A percentile compares a stretch with the other conserved stretches of the same genome.
phyloP scores from a whole-genome alignment of 2,329 filamentous ascomycete genomes.

The Clarireedia hainanense region DNA sequence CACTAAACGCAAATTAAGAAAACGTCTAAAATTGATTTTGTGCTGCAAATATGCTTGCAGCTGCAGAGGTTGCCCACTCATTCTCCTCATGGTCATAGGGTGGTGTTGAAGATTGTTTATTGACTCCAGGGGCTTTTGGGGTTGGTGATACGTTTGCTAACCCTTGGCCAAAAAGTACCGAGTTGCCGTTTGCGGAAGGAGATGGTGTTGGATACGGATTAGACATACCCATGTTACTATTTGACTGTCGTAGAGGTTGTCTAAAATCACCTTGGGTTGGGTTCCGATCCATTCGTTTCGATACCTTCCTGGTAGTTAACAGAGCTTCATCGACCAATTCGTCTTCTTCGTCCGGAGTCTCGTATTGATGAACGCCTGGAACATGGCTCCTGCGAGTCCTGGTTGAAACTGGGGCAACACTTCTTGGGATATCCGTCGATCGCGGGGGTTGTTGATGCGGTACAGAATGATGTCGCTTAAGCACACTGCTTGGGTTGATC shows the following conservation, averaged over 20 bases:
- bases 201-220: slow-evolving; percentile 61
- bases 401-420: slow-evolving; percentile 59
- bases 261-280: slow-evolving; percentile 33
- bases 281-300: slow-evolving; percentile 56
- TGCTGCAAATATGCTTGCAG: slow-evolving; percentile 72
- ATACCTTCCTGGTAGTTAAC: slow-evolving; percentile 66
- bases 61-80: slow-evolving; percentile 80
- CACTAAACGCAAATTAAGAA: too few species aligned
- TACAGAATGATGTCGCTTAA: slow-evolving; percentile 59
- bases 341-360: slow-evolving; percentile 93
- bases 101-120: slow-evolving; percentile 85
- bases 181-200: slow-evolving; percentile 75
- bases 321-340: slow-evolving; percentile 89
- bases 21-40: slow-evolving; percentile 49
- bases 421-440: slow-evolving; percentile 55
- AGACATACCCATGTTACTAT: slow-evolving; percentile 52
- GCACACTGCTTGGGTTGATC: slow-evolving; percentile 40
- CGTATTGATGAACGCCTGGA: slow-evolving; percentile 71
- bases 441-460: slow-evolving; percentile 47
- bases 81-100: slow-evolving; percentile 91
- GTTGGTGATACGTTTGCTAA: slow-evolving; percentile 38
- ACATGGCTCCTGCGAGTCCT: slow-evolving; percentile 74
- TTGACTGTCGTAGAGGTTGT: slow-evolving; percentile 51
- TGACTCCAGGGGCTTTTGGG: slow-evolving; percentile 33
- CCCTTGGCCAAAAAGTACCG: slow-evolving; percentile 60